Conservation (phyloP, 2,329 filamentous ascomycete species). For the Hirsutella thompsonii region DNA sequence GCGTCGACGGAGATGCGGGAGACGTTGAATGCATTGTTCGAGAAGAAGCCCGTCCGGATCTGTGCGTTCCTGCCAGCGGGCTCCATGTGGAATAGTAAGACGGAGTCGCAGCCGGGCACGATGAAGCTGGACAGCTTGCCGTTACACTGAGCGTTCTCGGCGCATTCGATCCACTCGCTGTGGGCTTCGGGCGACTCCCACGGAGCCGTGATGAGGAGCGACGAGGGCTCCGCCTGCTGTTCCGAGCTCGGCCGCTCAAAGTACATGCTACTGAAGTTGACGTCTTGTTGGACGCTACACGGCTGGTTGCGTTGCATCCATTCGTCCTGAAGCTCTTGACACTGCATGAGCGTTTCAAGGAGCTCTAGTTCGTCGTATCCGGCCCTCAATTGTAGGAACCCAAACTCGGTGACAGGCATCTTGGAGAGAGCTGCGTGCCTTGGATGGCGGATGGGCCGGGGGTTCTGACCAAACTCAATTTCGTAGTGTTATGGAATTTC, state of each 20-base stretch:
- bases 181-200: constrained; percentile 31
- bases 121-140: constrained; percentile 19
- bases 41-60: constrained; percentile 12
- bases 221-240: constrained; percentile 8
- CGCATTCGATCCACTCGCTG: constrained; percentile 27
- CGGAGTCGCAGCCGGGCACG: constrained; percentile 14
- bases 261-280: constrained; percentile 21
- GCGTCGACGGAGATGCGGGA: constrained; percentile 17
- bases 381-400: constrained; percentile 18
- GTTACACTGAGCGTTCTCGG: constrained; percentile 24
- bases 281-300: constrained; percentile 16
- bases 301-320: constrained; percentile 26
- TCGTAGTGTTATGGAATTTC: too few relatives aligned
- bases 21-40: constrained; percentile 20
- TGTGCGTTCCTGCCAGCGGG: constrained; percentile 14
- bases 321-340: constrained; percentile 22
- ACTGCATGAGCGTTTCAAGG: constrained; percentile 16
- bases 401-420: constrained; percentile 29
- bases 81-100: constrained; percentile 28
- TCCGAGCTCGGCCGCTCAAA: constrained; percentile 18
- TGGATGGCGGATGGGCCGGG: neutral
- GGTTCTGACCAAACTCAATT: neutral
- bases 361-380: constrained; percentile 18
- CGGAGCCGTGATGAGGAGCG: constrained; percentile 28
- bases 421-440: neutral